Evolutionary conservation across 192 early-diverging fungal genomes (phyloP), one percentile per base, ranked within the genome.

Genomic region (Coemansia biformis): DNA sequence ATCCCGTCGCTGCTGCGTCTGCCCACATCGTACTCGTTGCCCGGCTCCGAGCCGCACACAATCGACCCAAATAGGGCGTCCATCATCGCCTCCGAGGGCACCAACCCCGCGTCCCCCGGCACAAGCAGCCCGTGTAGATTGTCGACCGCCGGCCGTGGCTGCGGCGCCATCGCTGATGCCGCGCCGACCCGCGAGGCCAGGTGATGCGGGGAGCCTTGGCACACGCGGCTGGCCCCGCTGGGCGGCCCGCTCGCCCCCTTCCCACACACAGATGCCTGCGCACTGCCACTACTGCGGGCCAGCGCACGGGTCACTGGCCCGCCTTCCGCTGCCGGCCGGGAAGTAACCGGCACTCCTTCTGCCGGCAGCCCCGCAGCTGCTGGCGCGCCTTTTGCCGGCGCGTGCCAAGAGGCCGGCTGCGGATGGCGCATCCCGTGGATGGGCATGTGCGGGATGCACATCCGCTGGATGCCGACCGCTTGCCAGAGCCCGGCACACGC

Each of bases 401-500:
- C 38, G 23, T 31, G 16, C 14, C 30, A 12, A 15, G 30, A 6
- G 13, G 32, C 46, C 9, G 32, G 4, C 21, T 33, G 14, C 5
- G 14, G 5, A 13, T 33, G 30, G 4, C 21, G 21, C 37, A 40
- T n/a, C 24, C 57, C 57, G 28, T 43, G 45, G 15, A 62, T 28
- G 11, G 47, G 38, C 64, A 66, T 66, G 1, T 41, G 12, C 4
- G 45, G 45, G 12, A 66, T 8, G 8, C 42, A 33, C 14, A 32
- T 44, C 8, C 46, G 46, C 38, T 66, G 57, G 12, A 66, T 58
- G 8, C 39, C 32, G 30, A 66, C 37, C 5, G 40, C 36, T 3
- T 53, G 52, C 64, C 64, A 66, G 13, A 66, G 16, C 1, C 24
- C 36, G 14, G 28, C 5, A 13, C 42, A 59, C 22, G 41, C 34